Percentiles rank a stretch among this genome's conserved stretches.
Conservation (phyloP, 352 stramenopile species). For the Discostella stelligera region DNA sequence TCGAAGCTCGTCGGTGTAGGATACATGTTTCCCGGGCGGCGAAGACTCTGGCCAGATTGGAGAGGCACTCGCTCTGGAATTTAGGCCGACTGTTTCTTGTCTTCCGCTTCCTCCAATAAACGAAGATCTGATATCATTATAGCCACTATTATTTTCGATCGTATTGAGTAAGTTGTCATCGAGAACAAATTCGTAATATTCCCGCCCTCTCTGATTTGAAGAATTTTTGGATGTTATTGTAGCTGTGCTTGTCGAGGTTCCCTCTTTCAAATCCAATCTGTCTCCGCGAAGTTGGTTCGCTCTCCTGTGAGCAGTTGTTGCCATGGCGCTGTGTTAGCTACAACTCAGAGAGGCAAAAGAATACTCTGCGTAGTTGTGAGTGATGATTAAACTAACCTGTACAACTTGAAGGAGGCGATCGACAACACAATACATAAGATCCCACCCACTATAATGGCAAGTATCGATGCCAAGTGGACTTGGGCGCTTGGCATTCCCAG, state of each 20-base stretch:
- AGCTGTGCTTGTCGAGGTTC: conserved; percentile 6
- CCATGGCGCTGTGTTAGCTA: neutral
- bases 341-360: neutral
- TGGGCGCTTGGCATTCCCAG: conserved; percentile 12
- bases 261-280: conserved; percentile 27
- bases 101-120: neutral
- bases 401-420: conserved; percentile 36
- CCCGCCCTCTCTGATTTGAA: neutral
- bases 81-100: neutral
- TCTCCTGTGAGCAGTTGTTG: conserved; percentile 11
- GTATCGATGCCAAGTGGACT: conserved; percentile 23
- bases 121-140: conserved; percentile 3
- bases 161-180: conserved; percentile 46
- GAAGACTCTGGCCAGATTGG: conserved; percentile 12
- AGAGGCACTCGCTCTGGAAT: neutral
- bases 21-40: neutral
- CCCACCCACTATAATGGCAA: conserved; percentile 37
- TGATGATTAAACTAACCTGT: conserved; percentile 18
- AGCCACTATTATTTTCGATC: neutral
- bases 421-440: conserved; percentile 26
- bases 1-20: conserved; percentile 10
- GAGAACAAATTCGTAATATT: neutral
- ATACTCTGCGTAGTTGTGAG: too few relatives aligned
- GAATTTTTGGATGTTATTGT: conserved; percentile 4
- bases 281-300: conserved; percentile 25